These are phyloP conservation scores for Calonectria pseudoreteaudii DNA, from an alignment of 2,329 filamentous ascomycete species.

Conservation along the genomic window DNA sequence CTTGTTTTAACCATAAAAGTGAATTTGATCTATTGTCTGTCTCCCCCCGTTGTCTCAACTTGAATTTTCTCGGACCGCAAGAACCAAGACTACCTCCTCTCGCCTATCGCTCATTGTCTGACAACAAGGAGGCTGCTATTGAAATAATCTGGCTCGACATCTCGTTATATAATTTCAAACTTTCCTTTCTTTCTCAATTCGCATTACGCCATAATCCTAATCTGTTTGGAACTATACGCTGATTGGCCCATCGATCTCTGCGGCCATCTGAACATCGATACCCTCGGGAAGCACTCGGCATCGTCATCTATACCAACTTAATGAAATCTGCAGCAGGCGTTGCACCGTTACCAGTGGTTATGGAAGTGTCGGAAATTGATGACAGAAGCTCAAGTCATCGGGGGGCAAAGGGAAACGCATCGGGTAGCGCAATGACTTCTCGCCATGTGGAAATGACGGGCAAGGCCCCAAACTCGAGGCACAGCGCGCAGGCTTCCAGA, in stretches of 20 bases:
- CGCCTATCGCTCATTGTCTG: not conserved
- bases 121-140: not conserved
- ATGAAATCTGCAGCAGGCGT: not conserved
- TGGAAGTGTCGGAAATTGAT: not conserved
- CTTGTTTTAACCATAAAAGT: not conserved
- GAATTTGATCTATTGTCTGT: not conserved
- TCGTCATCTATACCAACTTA: not conserved
- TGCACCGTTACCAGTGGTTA: not conserved
- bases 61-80: not conserved
- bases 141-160: not conserved
- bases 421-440: not conserved
- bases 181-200: not conserved
- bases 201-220: not conserved
- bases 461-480: not conserved
- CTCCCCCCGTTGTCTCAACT: not conserved
- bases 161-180: no score
- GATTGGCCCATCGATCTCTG: not conserved
- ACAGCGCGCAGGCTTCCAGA: no score
- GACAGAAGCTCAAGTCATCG: not conserved
- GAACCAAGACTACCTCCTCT: not conserved
- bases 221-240: not conserved
- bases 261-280: not conserved
- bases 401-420: not conserved
- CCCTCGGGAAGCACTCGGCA: not conserved
- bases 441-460: not conserved